Percentiles rank a stretch among this genome's conserved stretches.
phyloP scores from a whole-genome alignment of 257 asterid species.

The Plantago elongata region DNA sequence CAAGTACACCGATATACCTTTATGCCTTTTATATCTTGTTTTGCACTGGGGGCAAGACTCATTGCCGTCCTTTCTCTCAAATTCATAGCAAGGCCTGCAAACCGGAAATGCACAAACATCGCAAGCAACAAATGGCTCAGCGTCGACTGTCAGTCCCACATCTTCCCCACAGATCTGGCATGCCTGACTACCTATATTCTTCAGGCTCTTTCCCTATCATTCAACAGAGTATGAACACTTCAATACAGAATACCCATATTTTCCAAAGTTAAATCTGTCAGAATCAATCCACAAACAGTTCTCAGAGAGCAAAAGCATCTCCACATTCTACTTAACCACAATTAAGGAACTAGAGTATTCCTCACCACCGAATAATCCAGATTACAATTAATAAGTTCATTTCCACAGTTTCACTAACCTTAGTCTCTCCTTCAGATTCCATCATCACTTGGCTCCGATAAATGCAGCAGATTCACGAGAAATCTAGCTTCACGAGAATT shows the following conservation, averaged over 20 bases:
- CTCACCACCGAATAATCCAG: too few species aligned
- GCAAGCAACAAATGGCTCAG: conserved; percentile 91
- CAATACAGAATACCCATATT: conserved; percentile 12
- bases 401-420: conserved; percentile 44
- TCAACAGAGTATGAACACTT: neutral
- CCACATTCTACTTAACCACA: conserved; percentile 7
- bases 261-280: conserved; percentile 8
- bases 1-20: conserved; percentile 43
- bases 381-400: neutral
- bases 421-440: conserved; percentile 78
- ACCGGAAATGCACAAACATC: conserved; percentile 90
- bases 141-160: conserved; percentile 66
- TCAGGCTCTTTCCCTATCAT: conserved; percentile 72
- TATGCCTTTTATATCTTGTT: conserved; percentile 89
- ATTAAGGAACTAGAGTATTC: too few species aligned
- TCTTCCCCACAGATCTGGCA: conserved; percentile 97
- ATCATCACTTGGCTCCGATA: conserved; percentile 33
- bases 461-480: conserved; percentile 24
- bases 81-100: conserved; percentile 96
- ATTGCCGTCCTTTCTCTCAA: conserved; percentile 95
- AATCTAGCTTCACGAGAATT: conserved; percentile 29
- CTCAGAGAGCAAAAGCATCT: neutral
- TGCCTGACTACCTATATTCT: conserved; percentile 61
- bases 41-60: conserved; percentile 99
- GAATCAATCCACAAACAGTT: conserved; percentile 8